Evolutionary conservation across 768 basidiomycete genomes (phyloP), one percentile per base, ranked within the genome.

Genomic region (Russula brevipes): DNA sequence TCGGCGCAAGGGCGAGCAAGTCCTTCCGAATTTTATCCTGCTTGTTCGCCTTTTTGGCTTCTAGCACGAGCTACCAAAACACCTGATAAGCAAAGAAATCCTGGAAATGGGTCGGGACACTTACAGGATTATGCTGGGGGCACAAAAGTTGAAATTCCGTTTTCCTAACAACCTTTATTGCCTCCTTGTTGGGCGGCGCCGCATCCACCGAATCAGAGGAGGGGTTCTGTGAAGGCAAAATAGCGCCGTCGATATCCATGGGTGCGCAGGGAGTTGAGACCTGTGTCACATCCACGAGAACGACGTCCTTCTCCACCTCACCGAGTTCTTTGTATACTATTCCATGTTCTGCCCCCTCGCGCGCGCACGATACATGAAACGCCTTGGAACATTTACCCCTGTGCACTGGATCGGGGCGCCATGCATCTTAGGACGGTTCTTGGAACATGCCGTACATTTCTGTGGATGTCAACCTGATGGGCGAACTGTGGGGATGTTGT

Each of bases 351-450:
- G 73, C 74, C 1, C 85, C 83, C 19, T 84, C 80, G 46, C 80
- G 77, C 0, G 97, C 96, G 73, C 97, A 99, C 3, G 86, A 88
- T 35, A 97, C 88, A 70, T 98, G 96, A 76, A 93, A 97, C 0
- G 95, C 91, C 71, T 89, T 91, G 11, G 90, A 81, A 69, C 95
- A 98, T 76, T 94, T 96, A 50, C 94, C 94, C 73, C 91, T 92
- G 17, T 91, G 72, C 95, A 98, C 71, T 98, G 95, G 31, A 97
- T 86, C 31, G 88, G 88, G 0, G 88, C 90, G 17, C 88, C 91
- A 64, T 91, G 91, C 0, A 76, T 77, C 69, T 87, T 90, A 10
- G 78, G 73, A 39, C 80, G 80, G 47, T 76, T 80, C 72, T 86
- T 91, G n/a, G 81, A 78, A 72, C 95, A 98, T 0, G 86, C 83